Conservation (phyloP, 352 stramenopile genomes). For the Phytophthora citrophthora region DNA sequence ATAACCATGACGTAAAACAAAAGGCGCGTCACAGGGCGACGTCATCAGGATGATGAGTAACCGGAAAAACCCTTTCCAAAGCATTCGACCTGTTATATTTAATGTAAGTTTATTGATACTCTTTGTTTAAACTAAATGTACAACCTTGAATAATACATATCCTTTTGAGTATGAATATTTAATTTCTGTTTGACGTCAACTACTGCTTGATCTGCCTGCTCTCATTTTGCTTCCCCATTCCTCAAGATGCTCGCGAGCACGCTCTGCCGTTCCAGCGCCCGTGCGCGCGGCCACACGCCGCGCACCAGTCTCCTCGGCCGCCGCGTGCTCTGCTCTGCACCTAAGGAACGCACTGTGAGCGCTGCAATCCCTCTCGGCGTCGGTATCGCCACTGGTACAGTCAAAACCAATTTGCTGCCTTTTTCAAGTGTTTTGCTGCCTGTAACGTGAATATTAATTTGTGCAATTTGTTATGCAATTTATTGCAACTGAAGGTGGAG, state of each 20-base stretch:
- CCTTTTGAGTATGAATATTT: not conserved
- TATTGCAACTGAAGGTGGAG: slow-evolving; percentile 41
- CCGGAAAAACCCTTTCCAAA: slow-evolving; percentile 3
- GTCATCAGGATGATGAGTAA: slow-evolving; percentile 8
- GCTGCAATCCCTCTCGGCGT: slow-evolving; percentile 52
- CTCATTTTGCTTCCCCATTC: slow-evolving; percentile 4
- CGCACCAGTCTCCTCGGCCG: slow-evolving; percentile 14
- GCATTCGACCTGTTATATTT: not conserved
- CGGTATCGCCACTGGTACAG: slow-evolving; percentile 45
- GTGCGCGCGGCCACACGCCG: slow-evolving; percentile 7
- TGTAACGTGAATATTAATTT: not conserved
- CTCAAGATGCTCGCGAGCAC: slow-evolving; percentile 38
- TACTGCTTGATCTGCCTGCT: not conserved
- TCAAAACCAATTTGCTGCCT: not conserved
- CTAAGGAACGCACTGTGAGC: slow-evolving; percentile 42
- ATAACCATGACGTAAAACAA: slow-evolving; percentile 1
- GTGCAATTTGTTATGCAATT: slow-evolving; percentile 3
- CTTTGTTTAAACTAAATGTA: no score
- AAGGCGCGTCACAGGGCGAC: slow-evolving; percentile 20
- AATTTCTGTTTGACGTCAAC: not conserved
- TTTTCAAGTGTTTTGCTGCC: not conserved
- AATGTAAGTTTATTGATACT: not conserved
- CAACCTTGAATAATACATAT: not conserved
- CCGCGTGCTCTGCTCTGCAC: slow-evolving; percentile 60
- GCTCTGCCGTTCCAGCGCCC: slow-evolving; percentile 26